Percentiles rank a stretch among this genome's conserved stretches.
Evolutionary conservation across 257 asterid genomes (phyloP).

Genomic region (Pogostemon cablin): DNA sequence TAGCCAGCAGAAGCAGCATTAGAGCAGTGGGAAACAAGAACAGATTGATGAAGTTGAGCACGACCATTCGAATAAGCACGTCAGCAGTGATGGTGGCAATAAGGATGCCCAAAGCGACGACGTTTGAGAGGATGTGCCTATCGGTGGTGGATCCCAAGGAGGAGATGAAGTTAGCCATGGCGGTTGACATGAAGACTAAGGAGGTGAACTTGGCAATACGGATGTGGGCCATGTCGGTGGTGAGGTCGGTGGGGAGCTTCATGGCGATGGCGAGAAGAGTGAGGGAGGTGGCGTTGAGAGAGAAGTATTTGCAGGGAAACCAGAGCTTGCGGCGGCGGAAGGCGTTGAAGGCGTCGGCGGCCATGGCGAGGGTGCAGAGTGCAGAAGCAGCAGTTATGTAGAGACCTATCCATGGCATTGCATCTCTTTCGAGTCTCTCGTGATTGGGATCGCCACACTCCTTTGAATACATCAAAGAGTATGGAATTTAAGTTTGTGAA

Average conservation of each 20-base stretch:
- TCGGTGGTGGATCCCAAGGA: slow-evolving; percentile 37
- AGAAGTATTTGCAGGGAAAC: slow-evolving; percentile 42
- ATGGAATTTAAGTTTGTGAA: neutral
- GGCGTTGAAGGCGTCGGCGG: slow-evolving; percentile 38
- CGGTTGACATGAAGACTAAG: slow-evolving; percentile 18
- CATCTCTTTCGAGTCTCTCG: neutral
- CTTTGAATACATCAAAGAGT: neutral
- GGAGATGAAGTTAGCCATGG: slow-evolving; percentile 24
- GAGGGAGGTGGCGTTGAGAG: slow-evolving; percentile 39
- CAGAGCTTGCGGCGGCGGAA: slow-evolving; percentile 35
- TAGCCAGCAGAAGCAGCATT: slow-evolving; percentile 29
- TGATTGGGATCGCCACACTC: neutral
- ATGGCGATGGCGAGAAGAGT: slow-evolving; percentile 38
- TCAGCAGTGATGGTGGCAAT: slow-evolving; percentile 23
- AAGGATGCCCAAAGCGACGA: slow-evolving; percentile 21
- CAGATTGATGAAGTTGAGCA: neutral
- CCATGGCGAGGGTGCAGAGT: slow-evolving; percentile 36
- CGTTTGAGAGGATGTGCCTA: slow-evolving; percentile 23
- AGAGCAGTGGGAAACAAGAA: neutral
- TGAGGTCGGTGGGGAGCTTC: slow-evolving; percentile 46
- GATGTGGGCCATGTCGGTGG: neutral
- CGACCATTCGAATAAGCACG: slow-evolving; percentile 1
- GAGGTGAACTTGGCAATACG: slow-evolving; percentile 17
- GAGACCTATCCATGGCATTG: slow-evolving; percentile 30
- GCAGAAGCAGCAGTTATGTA: slow-evolving; percentile 33